Evolutionary conservation across 169 alveolate genomes (phyloP), one percentile per base, ranked within the genome.

Genomic region (Theileria sp.): DNA sequence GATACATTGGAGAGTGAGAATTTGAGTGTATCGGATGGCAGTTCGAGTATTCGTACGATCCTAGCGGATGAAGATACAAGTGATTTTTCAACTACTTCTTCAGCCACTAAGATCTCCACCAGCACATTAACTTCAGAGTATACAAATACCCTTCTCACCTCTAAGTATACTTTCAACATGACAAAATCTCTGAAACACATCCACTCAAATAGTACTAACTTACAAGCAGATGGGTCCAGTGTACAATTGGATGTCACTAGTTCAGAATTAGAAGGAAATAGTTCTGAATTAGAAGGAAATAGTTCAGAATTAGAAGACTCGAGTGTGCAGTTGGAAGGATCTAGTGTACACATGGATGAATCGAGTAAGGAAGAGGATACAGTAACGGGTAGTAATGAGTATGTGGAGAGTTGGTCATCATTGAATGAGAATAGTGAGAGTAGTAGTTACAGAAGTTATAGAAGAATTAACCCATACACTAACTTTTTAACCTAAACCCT

Each of bases 391-490:
- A 10, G 19, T 44, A 44, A 44, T 13, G 54, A 44, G 17, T 44
- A 44, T 44, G 17, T 13, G 12, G 54, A 44, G 15, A 44, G 54
- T 13, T 44, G 54, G 54, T 44, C 54, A 7, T 44, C 54, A 10
- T 44, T 44, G 17, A 44, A 44, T 44, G 54, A 44, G 12, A 44
- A 44, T 44, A 44, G 54, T 15, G 54, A 44, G 17, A 13, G 17
- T 44, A 44, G 54, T 13, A 25, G 67, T 58, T 19, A 25, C 26
- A 44, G 67, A 38, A 71, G 26, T 8, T 71, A 51, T 30, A 51
- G 70, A 26, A 44, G 34, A 58, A 17, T 51, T n/a, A 58, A 71
- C 54, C 73, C 54, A 0, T 71, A 71, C 36, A 51, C 13, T 21
- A 19, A 10, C 28, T 71, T 36, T 32, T 0, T 30, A 15, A 58